Conservation (phyloP, 139 green algal genomes). For the Zygnema circumcarinatum region DNA sequence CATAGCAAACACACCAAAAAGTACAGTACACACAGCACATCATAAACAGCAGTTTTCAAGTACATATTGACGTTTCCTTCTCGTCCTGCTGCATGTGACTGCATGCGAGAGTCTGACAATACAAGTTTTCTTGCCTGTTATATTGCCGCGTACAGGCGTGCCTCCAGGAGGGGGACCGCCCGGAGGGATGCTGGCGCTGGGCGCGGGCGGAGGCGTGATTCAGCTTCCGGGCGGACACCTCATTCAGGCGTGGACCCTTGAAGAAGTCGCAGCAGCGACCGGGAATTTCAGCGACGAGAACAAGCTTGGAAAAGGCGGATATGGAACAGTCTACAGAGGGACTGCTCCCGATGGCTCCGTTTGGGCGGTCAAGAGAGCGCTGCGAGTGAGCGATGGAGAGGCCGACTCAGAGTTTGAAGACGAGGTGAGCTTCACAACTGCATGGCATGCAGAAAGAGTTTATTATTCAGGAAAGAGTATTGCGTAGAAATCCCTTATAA, state of each 20-base stretch:
- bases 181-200: background rate
- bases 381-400: background rate
- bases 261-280: background rate
- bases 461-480: background rate
- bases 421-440: background rate
- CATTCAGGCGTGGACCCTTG: background rate
- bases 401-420: background rate
- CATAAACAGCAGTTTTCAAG: no score
- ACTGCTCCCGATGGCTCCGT: background rate
- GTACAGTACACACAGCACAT: no score
- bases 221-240: background rate
- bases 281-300: constrained; percentile 28
- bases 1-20: no score
- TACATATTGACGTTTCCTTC: no score
- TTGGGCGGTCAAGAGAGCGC: background rate
- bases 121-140: no score
- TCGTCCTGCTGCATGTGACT: no score
- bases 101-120: no score
- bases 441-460: background rate
- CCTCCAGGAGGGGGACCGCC: no score
- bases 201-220: background rate
- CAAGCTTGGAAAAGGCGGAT: constrained; percentile 32
- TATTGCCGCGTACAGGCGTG: no score
- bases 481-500: no score
- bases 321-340: constrained; percentile 13